Evolutionary conservation across 345 rosid species (phyloP), one percentile per base, ranked within the genome.

Genomic region (Cardamine occulta): DNA sequence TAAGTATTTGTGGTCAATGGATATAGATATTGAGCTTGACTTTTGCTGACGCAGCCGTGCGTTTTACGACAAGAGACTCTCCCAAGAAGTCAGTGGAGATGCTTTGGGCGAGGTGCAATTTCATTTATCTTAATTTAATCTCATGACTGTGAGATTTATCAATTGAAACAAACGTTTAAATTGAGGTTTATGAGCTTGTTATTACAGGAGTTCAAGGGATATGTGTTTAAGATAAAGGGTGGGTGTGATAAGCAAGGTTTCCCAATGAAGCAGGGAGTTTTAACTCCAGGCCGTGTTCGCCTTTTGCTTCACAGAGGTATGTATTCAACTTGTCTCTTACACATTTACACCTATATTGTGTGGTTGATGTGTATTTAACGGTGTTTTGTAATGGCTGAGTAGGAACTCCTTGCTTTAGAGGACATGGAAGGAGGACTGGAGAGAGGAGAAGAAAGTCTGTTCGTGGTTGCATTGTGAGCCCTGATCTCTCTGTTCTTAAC

Each of bases 211-310:
- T 90, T 92, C 75, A 92, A 83, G 80, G 96, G 97, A 4, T 92
- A 92, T 34, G 83, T 92, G 3, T 92, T 90, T 73, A 90, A 90
- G 82, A 92, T 87, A 81, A 92, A 75, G 97, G 94, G 92, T 61
- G 97, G 97, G 23, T 92, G 94, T 23, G 94, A 90, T 82, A 90
- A 90, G 79, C 97, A 92, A 69, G 96, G 97, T 29, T 90, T 92
- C 65, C 94, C 97, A 24, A 88, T 88, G 96, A 88, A 92, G 80
- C 96, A 92, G 77, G 97, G 96, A 76, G 97, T 88, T 70, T 75
- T 88, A 26, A 88, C 97, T 63, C 85, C 91, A 12, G 94, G 94
- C 7, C 91, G 96, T 77, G 97, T 90, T 52, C 94, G 88, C 28
- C 91, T 92, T 69, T 83, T 89, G 83, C 90, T 89, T 65, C 85